These are phyloP conservation scores for Sisymbrium altissimum DNA, from an alignment of 345 rosid species.

Conservation along the genomic window DNA sequence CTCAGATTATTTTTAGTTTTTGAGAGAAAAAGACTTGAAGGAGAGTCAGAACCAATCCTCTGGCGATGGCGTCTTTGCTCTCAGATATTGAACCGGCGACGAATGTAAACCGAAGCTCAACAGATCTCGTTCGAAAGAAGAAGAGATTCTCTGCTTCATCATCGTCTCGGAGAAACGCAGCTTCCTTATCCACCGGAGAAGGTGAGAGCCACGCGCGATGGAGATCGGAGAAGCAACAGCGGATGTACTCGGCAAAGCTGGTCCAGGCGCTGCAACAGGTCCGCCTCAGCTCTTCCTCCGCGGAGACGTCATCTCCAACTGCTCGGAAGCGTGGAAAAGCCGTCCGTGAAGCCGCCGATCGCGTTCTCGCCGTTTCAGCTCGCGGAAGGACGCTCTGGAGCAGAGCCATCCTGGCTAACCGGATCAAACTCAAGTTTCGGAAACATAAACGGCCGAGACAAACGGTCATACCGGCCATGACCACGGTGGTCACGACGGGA, in stretches of 20 bases:
- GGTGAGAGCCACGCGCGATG: conserved; percentile 41
- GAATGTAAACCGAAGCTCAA: not conserved
- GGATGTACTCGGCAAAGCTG: conserved; percentile 73
- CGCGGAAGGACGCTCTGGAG: conserved; percentile 89
- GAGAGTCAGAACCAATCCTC: not conserved
- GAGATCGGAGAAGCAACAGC: conserved; percentile 78
- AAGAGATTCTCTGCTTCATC: conserved; percentile 14
- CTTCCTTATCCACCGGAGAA: not conserved
- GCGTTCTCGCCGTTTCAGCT: conserved; percentile 76
- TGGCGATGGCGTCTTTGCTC: conserved; percentile 23
- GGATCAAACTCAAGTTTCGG: conserved; percentile 78
- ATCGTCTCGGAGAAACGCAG: too few species aligned
- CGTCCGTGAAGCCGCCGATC: conserved; percentile 85
- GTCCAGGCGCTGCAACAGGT: conserved; percentile 66
- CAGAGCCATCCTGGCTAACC: conserved; percentile 75
- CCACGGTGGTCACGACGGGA: conserved; percentile 11
- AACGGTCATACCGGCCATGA: not conserved
- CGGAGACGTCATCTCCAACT: conserved; percentile 53
- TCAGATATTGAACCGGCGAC: not conserved
- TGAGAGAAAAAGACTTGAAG: too few species aligned
- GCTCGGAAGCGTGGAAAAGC: conserved; percentile 64
- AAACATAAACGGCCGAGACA: conserved; percentile 56
- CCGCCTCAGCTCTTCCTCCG: conserved; percentile 31
- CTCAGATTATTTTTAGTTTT: too few species aligned
- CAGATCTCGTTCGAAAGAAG: conserved; percentile 24